Conservation (phyloP, 2,329 filamentous ascomycete species). For the Colletotrichum sublineola region DNA sequence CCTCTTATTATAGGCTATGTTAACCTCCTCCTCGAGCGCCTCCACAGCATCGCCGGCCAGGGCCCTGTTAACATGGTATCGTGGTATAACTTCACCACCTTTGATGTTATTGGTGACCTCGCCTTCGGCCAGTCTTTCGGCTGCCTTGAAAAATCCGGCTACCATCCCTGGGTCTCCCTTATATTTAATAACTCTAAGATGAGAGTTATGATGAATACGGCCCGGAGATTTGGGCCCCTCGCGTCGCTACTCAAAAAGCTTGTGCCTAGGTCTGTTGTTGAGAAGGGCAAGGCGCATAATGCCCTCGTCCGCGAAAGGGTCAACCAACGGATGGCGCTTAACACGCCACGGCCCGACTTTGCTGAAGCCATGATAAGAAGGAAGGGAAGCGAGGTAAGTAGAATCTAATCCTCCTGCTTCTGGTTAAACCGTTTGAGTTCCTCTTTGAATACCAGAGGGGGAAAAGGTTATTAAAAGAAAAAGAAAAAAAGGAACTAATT, state of each 20-base stretch:
- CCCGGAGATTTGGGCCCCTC: constrained; percentile 1
- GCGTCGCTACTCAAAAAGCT: constrained; percentile 20
- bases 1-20: constrained; percentile 53
- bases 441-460: too few relatives aligned
- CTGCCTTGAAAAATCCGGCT: constrained; percentile 44
- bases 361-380: constrained; percentile 39
- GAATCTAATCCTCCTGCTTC: too few relatives aligned
- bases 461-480: too few relatives aligned
- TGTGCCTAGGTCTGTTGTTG: constrained; percentile 12
- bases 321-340: constrained; percentile 31
- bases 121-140: constrained; percentile 49
- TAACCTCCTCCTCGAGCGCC: constrained; percentile 53
- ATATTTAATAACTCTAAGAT: constrained; percentile 44
- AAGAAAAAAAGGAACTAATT: too few relatives aligned
- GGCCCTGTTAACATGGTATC: constrained; percentile 44
- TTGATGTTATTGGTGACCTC: constrained; percentile 51
- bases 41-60: constrained; percentile 48
- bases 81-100: constrained; percentile 49
- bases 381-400: constrained; percentile 36
- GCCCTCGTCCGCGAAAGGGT: constrained; percentile 29
- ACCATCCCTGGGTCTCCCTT: constrained; percentile 39
- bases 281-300: constrained; percentile 18
- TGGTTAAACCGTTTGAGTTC: too few relatives aligned
- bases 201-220: background rate
- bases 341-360: constrained; percentile 42